Evolutionary conservation across 1,284 basidiomycete genomes (phyloP).

Genomic region (Austropuccinia psidii): DNA sequence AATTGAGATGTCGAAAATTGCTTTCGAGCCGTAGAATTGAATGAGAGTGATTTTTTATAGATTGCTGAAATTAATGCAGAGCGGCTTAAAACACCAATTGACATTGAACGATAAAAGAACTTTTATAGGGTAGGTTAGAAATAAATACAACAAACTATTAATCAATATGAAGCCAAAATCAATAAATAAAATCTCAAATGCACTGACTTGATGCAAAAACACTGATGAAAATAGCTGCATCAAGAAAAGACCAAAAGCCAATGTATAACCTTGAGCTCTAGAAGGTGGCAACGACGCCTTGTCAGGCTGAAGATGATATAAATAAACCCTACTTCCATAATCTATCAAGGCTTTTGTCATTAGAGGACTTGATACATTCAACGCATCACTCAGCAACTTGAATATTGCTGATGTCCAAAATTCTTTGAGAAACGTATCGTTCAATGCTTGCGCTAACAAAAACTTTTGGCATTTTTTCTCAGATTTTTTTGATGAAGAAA

Average conservation of each 20-base stretch:
- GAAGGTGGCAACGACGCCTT: background rate
- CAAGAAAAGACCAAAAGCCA: background rate
- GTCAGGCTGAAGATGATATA: background rate
- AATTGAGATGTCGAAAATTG: constrained; percentile 72
- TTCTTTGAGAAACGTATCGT: constrained; percentile 70
- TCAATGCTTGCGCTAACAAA: constrained; percentile 65
- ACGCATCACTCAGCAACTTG: constrained; percentile 56
- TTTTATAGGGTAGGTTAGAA: background rate
- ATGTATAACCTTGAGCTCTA: background rate
- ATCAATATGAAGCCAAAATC: constrained; percentile 60
- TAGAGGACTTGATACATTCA: background rate
- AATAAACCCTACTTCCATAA: background rate
- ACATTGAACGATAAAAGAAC: constrained; percentile 60
- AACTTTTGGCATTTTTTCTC: constrained; percentile 52
- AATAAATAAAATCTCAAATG: constrained; percentile 56
- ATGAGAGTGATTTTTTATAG: constrained; percentile 67
- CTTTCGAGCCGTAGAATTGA: constrained; percentile 73
- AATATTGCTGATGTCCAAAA: constrained; percentile 73
- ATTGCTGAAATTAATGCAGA: constrained; percentile 82
- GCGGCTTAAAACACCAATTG: constrained; percentile 70
- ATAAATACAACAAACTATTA: background rate
- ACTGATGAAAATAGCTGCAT: constrained; percentile 6
- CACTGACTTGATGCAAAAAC: constrained; percentile 2
- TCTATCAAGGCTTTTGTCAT: constrained; percentile 2
- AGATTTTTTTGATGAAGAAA: background rate